A percentile compares a stretch with the other conserved stretches of the same genome.
Conservation (phyloP, 345 rosid species). For the Murraya paniculata region DNA sequence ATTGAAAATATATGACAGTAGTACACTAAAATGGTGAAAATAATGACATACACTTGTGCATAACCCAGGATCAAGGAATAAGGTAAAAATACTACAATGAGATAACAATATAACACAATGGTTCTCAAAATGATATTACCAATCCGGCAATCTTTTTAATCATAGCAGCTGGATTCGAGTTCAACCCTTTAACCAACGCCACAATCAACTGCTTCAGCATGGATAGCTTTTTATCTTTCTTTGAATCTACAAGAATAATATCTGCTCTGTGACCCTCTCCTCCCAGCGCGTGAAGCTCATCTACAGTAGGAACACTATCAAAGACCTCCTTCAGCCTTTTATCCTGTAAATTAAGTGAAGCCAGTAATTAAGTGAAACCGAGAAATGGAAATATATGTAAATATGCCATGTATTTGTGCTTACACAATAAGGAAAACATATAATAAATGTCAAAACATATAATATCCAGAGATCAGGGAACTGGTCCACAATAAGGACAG, state of each 20-base stretch:
- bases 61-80: not conserved
- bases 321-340: conserved; percentile 76
- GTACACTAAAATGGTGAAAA: not conserved
- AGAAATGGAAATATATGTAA: not conserved
- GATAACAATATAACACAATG: conserved; percentile 11
- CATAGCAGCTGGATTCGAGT: conserved; percentile 82
- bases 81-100: not conserved
- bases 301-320: conserved; percentile 71
- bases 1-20: not conserved
- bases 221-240: conserved; percentile 82
- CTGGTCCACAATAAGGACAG: too few species aligned
- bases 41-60: not conserved
- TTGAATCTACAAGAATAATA: conserved; percentile 76
- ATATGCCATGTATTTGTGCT: not conserved
- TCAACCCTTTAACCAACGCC: conserved; percentile 77
- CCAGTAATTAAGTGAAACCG: not conserved
- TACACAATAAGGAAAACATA: not conserved
- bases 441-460: not conserved
- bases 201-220: conserved; percentile 80
- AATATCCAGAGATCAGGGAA: not conserved
- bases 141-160: conserved; percentile 92
- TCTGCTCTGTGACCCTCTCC: conserved; percentile 73
- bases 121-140: conserved; percentile 47
- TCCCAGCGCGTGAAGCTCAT: conserved; percentile 81
- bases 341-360: conserved; percentile 48